Evolutionary conservation across 208 protist species (phyloP).

Genomic region (Leptomonas pyrrhocoris): DNA sequence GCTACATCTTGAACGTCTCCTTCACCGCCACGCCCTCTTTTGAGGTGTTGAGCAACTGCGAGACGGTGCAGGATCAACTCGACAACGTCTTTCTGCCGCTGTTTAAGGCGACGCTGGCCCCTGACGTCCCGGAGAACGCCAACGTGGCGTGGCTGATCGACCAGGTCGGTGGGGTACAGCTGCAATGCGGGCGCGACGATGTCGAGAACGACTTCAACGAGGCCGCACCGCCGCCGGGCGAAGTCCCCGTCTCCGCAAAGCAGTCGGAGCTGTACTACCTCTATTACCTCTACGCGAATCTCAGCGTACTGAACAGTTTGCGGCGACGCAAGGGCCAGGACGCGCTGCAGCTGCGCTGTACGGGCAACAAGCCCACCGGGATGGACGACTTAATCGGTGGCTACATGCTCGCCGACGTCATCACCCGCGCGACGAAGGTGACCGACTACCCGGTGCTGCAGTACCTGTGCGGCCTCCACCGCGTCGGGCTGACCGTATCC

Average conservation of each 20-base stretch:
- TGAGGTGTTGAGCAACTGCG: conserved; percentile 44
- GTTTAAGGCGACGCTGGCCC: conserved; percentile 95
- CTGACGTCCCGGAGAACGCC: conserved; percentile 77
- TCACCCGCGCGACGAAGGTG: conserved; percentile 96
- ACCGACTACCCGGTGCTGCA: conserved; percentile 95
- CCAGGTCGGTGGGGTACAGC: conserved; percentile 79
- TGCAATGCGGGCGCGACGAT: conserved; percentile 78
- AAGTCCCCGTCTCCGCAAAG: conserved; percentile 76
- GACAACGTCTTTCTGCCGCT: conserved; percentile 97
- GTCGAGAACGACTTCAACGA: conserved; percentile 70
- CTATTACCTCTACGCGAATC: conserved; percentile 98
- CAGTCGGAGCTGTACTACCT: conserved; percentile 97
- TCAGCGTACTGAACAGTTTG: conserved; percentile 95
- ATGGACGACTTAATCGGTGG: conserved; percentile 93
- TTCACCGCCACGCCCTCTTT: conserved; percentile 69
- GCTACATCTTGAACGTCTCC: conserved; percentile 95
- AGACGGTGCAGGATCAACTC: conserved; percentile 95
- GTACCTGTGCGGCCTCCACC: conserved; percentile 97
- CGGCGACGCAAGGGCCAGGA: conserved; percentile 73
- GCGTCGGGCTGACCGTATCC: conserved; percentile 96
- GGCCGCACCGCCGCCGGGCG: conserved; percentile 41
- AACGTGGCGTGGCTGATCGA: conserved; percentile 89
- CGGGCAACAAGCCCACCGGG: conserved; percentile 85
- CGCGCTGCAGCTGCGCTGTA: conserved; percentile 92
- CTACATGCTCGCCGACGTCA: conserved; percentile 94